Evolutionary conservation across 768 basidiomycete species (phyloP), one percentile per base, ranked within the genome.

Genomic region (Pleurotus tuoliensis): DNA sequence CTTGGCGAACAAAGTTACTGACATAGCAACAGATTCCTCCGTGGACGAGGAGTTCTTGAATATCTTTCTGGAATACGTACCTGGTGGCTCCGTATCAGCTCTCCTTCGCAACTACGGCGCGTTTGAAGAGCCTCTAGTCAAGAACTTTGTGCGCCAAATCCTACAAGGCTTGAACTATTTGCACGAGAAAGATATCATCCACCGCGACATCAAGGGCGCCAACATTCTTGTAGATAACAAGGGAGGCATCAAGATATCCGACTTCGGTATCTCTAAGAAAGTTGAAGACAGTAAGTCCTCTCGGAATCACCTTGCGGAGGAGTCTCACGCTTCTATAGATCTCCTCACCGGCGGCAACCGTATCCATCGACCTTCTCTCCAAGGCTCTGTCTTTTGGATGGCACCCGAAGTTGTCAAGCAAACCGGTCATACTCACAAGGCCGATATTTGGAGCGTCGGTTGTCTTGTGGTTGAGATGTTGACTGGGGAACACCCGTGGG

Each of bases 301-400:
- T 15, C 22, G 45, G 20, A 30, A 15, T 39, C 43, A n/a, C 5
- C 15, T 8, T 37, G 16, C 6, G n/a, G 12, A 25, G 18, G 12
- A 51, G 16, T 47, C 37, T 49, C 20, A 50, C 48, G 56, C 5
- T 47, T 48, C 9, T 16, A 11, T 56, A 80, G 77, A 76, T 65
- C 68, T 80, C 37, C 59, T 81, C 44, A 72, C 73, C 20, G 51
- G 51, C 22, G 86, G 86, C 9, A 85, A 88, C 56, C 85, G 88
- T 20, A 81, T 86, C 44, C 88, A 98, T 67, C 81, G 97, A 5
- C 92, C 94, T 4, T 98, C 97, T 1, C 74, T 98, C 4, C 97
- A 98, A 70, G 97, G 97, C 2, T 97, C 94, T 1, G 95, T 98
- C 9, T 98, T 97, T 73, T 98, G 96, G 96, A 98, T 98, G 96